A percentile compares a stretch with the other conserved stretches of the same genome.
These are phyloP conservation scores for Hypoxylon sp. DNA, from an alignment of 2,329 filamentous ascomycete species.

Conservation along the genomic window DNA sequence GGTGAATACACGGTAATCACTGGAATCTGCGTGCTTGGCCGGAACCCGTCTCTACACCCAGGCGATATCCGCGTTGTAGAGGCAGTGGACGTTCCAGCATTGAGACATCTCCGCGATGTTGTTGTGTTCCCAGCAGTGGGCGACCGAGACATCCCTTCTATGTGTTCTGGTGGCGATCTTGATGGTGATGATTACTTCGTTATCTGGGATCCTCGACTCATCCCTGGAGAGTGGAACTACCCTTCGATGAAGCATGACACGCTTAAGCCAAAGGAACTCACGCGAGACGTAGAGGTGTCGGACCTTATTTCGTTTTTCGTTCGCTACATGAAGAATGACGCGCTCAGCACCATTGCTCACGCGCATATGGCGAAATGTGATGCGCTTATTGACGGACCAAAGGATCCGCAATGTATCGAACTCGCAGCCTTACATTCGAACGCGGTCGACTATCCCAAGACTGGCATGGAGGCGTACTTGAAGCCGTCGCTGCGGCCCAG, in stretches of 20 bases:
- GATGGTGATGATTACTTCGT: conserved; percentile 97
- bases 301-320: conserved; percentile 91
- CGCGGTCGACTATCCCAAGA: conserved; percentile 96
- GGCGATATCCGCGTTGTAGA: conserved; percentile 91
- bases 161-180: conserved; percentile 96
- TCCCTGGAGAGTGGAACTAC: conserved; percentile 78
- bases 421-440: conserved; percentile 87
- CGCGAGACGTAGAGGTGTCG: conserved; percentile 75
- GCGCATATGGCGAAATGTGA: conserved; percentile 88
- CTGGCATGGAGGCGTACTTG: conserved; percentile 82
- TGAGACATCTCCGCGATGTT: conserved; percentile 85
- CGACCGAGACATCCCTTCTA: conserved; percentile 87
- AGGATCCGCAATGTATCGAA: conserved; percentile 77
- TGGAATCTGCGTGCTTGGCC: conserved; percentile 85
- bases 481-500: conserved; percentile 70
- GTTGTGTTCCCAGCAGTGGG: conserved; percentile 89
- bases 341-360: conserved; percentile 82
- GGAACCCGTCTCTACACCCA: conserved; percentile 94
- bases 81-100: conserved; percentile 80
- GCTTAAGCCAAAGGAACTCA: conserved; percentile 68
- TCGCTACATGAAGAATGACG: conserved; percentile 91
- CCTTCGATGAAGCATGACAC: conserved; percentile 83
- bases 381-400: conserved; percentile 71
- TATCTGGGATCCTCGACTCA: conserved; percentile 85
- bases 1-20: conserved; percentile 75